Evolutionary conservation across 2,329 filamentous ascomycete species (phyloP).

Genomic region (Aspergillus sp.): DNA sequence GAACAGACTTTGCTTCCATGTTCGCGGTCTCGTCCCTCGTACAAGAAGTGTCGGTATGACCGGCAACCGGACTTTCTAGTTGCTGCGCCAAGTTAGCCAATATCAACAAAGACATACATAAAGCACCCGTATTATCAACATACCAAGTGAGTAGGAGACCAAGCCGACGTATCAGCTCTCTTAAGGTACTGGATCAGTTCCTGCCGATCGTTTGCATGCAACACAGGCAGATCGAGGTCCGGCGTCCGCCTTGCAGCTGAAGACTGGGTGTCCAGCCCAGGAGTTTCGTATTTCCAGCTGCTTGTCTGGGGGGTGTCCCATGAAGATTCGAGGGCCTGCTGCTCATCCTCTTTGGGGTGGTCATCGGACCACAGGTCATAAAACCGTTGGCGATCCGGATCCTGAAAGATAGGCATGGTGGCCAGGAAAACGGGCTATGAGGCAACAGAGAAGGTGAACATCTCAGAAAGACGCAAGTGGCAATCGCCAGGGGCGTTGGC

Average conservation of each 20-base stretch:
- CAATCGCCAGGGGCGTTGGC: conserved; percentile 3
- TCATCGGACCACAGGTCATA: conserved; percentile 19
- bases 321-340: conserved; percentile 4
- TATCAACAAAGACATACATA: not conserved
- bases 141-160: conserved; percentile 58
- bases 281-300: conserved; percentile 4
- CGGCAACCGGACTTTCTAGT: not conserved
- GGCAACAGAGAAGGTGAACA: conserved; percentile 12
- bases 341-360: conserved; percentile 7
- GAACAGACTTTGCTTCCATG: conserved; percentile 5
- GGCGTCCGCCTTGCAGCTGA: conserved; percentile 8
- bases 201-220: conserved; percentile 48
- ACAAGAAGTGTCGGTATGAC: not conserved
- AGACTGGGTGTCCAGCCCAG: conserved; percentile 8
- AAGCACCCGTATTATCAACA: conserved; percentile 10
- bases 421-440: conserved; percentile 10
- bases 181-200: conserved; percentile 81
- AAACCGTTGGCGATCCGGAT: conserved; percentile 23
- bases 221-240: conserved; percentile 9
- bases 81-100: not conserved
- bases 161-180: conserved; percentile 63
- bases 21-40: conserved; percentile 5
- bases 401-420: conserved; percentile 28
- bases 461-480: conserved; percentile 15
- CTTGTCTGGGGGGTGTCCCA: conserved; percentile 8